Percentiles rank a stretch among this genome's conserved stretches.
These are phyloP conservation scores for Neoboletus magnificus DNA, from an alignment of 768 basidiomycete genomes.

Conservation along the genomic window DNA sequence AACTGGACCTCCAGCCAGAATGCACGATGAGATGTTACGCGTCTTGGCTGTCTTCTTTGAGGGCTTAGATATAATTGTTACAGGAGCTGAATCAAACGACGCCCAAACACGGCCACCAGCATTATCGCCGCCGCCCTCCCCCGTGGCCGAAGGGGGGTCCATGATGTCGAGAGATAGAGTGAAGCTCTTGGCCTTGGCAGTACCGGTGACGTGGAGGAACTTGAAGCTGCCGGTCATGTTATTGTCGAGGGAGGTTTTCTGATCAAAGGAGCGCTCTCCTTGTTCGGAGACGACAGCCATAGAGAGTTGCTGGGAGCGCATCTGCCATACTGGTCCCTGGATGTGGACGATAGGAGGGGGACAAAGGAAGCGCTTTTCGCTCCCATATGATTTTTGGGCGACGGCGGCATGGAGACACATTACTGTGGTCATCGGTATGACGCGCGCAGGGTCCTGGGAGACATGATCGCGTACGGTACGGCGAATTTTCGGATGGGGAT, in stretches of 20 bases:
- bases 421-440: slow-evolving; percentile 87
- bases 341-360: slow-evolving; percentile 93
- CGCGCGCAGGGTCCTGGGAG: slow-evolving; percentile 67
- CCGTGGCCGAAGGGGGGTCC: slow-evolving; percentile 58
- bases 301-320: slow-evolving; percentile 74
- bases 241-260: slow-evolving; percentile 78
- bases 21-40: slow-evolving; percentile 86
- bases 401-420: slow-evolving; percentile 89
- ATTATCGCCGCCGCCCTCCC: slow-evolving; percentile 34
- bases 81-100: slow-evolving; percentile 86
- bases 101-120: slow-evolving; percentile 76
- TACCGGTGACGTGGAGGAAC: slow-evolving; percentile 84
- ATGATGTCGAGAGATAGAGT: slow-evolving; percentile 82
- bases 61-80: slow-evolving; percentile 95
- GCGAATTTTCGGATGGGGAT: slow-evolving; percentile 74
- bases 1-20: slow-evolving; percentile 84
- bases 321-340: slow-evolving; percentile 83
- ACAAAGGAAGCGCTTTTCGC: slow-evolving; percentile 91
- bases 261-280: slow-evolving; percentile 80
- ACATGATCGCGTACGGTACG: slow-evolving; percentile 83
- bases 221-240: slow-evolving; percentile 89
- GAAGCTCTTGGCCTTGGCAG: slow-evolving; percentile 88
- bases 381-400: slow-evolving; percentile 94
- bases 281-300: slow-evolving; percentile 85
- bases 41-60: slow-evolving; percentile 97